Evolutionary conservation across 257 asterid species (phyloP), one percentile per base, ranked within the genome.

Genomic region (Nicotiana otophora): DNA sequence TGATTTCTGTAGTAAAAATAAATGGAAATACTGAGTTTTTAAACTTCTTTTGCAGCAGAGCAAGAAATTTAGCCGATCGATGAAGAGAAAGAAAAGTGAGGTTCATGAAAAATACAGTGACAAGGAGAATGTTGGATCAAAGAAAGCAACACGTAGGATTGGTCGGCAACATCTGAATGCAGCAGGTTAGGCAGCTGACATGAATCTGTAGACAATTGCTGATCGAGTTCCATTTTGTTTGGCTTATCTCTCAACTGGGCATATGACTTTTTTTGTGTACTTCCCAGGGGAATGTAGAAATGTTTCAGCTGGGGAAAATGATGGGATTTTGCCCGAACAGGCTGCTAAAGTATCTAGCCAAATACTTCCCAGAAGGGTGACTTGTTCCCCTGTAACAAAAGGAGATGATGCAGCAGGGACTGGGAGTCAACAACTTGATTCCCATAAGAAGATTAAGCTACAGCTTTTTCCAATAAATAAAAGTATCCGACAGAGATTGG

Each of bases 381-480:
- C 78, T 34, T 84, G 70, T 87, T 46, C 62, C 82, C 69, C 82
- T 75, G 92, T 84, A 80, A 77, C 74, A 82, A 68, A 69, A 58
- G 63, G 77, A 74, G 79, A 39, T 62, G 78, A 84, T 58, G 85
- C 88, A 80, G 85, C 86, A 81, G 83, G 85, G 79, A 82, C 85
- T 80, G 83, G 85, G 79, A 82, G 58, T 80, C 87, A 85, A 81
- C 82, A 82, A 80, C 84, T 80, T 84, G 78, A 62, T 84, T 84
- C 91, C n/a, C 87, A 91, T 84, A 76, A 86, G 84, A 95, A 92
- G 93, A 81, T 95, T 83, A 94, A 89, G 87, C 86, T 95, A 89
- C 99, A 94, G 86, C 97, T 95, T 83, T 94, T 92, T 87, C 99
- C 99, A 30, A 72, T 94, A 76, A 86, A 88, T 80, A 92, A 87